Percentiles rank a stretch among this genome's conserved stretches.
Evolutionary conservation across 495 filamentous ascomycete species (phyloP).

Genomic region (Neurospora sp.): DNA sequence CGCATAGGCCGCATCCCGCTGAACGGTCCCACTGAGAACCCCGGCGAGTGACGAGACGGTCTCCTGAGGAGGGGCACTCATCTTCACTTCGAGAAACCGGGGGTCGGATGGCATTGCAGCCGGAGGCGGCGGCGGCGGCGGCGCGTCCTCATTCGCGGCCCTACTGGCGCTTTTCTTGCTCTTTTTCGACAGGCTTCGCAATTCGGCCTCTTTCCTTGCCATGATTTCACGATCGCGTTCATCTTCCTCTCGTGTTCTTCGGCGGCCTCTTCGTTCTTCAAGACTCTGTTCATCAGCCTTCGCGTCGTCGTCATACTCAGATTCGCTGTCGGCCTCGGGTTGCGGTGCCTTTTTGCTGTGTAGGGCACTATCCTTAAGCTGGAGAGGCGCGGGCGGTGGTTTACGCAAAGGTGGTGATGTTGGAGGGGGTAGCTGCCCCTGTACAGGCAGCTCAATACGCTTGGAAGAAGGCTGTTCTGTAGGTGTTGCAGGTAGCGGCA

Average conservation of each 20-base stretch:
- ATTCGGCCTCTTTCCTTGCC: slow-evolving; percentile 51
- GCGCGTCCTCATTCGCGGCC: slow-evolving; percentile 22
- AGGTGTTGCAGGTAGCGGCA: slow-evolving; percentile 29
- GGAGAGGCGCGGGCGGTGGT: slow-evolving; percentile 73
- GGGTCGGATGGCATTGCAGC: slow-evolving; percentile 23
- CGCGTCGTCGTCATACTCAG: slow-evolving; percentile 72
- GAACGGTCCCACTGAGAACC: slow-evolving; percentile 28
- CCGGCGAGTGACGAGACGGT: slow-evolving; percentile 37
- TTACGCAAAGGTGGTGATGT: slow-evolving; percentile 57
- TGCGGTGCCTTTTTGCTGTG: slow-evolving; percentile 32
- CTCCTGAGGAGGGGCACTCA: slow-evolving; percentile 15
- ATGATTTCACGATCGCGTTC: slow-evolving; percentile 65
- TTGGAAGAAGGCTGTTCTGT: slow-evolving; percentile 27
- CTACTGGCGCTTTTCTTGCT: slow-evolving; percentile 43
- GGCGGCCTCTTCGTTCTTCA: slow-evolving; percentile 58
- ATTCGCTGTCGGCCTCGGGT: slow-evolving; percentile 56
- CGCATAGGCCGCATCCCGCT: slow-evolving; percentile 18
- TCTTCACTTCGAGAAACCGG: slow-evolving; percentile 17
- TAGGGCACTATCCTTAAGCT: slow-evolving; percentile 42
- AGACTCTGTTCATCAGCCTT: slow-evolving; percentile 51
- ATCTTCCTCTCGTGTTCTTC: slow-evolving; percentile 82
- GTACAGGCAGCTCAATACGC: background rate
- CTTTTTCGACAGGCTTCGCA: slow-evolving; percentile 56
- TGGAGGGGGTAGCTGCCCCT: slow-evolving; percentile 31
- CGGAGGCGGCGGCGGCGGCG: slow-evolving; percentile 5